A percentile compares a stretch with the other conserved stretches of the same genome.
Evolutionary conservation across 2,329 filamentous ascomycete genomes (phyloP).

Genomic region (Sphaerulina musiva): DNA sequence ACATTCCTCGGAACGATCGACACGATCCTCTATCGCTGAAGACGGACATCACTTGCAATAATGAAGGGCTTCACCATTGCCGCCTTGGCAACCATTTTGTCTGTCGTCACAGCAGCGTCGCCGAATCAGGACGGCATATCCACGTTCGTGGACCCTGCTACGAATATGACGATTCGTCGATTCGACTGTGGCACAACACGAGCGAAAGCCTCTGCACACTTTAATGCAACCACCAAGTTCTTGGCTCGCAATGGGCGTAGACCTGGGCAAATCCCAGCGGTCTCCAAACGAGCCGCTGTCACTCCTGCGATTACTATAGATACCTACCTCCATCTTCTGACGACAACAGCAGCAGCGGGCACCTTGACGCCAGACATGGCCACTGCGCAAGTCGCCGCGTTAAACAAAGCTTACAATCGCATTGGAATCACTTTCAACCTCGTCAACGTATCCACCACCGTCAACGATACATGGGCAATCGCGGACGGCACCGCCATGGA

Average conservation of each 20-base stretch:
- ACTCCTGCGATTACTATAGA: conserved; percentile 34
- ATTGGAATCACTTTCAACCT: conserved; percentile 50
- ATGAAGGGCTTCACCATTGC: conserved; percentile 23
- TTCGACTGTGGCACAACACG: conserved; percentile 42
- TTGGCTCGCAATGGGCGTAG: conserved; percentile 30
- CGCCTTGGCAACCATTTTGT: conserved; percentile 19
- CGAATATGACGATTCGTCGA: conserved; percentile 28
- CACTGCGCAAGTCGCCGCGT: conserved; percentile 32
- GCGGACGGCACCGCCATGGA: conserved; percentile 42
- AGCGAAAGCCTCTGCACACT: conserved; percentile 35
- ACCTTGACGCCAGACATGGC: conserved; percentile 40
- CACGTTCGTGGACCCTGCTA: conserved; percentile 26
- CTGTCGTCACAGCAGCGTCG: conserved; percentile 13
- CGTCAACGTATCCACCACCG: conserved; percentile 44
- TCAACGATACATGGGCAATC: conserved; percentile 51
- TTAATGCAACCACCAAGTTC: conserved; percentile 34
- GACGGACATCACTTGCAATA: conserved; percentile 14
- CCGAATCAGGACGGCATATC: conserved; percentile 3
- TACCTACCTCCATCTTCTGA: conserved; percentile 44
- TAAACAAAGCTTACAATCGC: conserved; percentile 43
- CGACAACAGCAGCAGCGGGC: conserved; percentile 33
- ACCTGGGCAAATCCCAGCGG: conserved; percentile 11
- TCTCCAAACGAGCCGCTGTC: conserved; percentile 23
- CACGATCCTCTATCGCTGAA: conserved; percentile 12
- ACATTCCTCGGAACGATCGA: conserved; percentile 15